Percentiles rank a stretch among this genome's conserved stretches.
Evolutionary conservation across 2,329 filamentous ascomycete genomes (phyloP).

Genomic region (Madurella fahalii): DNA sequence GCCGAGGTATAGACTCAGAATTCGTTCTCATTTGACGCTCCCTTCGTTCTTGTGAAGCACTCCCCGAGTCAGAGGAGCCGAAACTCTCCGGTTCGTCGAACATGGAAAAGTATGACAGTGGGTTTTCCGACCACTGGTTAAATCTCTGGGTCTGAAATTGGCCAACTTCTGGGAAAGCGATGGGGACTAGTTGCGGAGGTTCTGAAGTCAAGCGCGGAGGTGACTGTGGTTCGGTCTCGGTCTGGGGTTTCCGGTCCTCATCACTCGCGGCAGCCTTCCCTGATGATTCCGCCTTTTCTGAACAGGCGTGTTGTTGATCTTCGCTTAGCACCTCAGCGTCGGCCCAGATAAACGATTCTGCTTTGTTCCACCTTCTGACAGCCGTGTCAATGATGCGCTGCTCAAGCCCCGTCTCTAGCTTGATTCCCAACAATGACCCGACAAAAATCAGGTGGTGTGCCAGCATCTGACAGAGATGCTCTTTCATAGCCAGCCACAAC

Average conservation of each 20-base stretch:
- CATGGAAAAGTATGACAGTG: conserved; percentile 28
- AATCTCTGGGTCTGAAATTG: conserved; percentile 15
- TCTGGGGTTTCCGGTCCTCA: background rate
- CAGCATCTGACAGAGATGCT: conserved; percentile 32
- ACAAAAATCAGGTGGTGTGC: conserved; percentile 32
- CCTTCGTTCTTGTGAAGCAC: too few relatives aligned
- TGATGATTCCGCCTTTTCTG: too few relatives aligned
- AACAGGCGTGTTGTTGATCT: background rate
- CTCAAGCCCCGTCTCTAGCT: conserved; percentile 29
- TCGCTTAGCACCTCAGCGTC: conserved; percentile 3
- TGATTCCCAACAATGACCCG: conserved; percentile 30
- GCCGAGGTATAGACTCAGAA: too few relatives aligned
- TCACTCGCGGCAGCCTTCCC: too few relatives aligned
- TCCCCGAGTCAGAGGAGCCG: background rate
- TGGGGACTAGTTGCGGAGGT: conserved; percentile 19
- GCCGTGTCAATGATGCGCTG: conserved; percentile 30
- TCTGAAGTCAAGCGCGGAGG: background rate
- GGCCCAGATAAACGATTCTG: conserved; percentile 29
- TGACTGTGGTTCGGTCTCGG: background rate
- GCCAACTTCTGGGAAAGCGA: conserved; percentile 20
- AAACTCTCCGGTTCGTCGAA: conserved; percentile 15
- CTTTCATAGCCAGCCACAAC: conserved; percentile 32
- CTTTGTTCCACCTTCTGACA: conserved; percentile 29
- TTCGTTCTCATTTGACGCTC: too few relatives aligned
- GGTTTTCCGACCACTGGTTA: conserved; percentile 24